Conservation (phyloP, 2,329 filamentous ascomycete genomes). For the Ophiostoma sp. region DNA sequence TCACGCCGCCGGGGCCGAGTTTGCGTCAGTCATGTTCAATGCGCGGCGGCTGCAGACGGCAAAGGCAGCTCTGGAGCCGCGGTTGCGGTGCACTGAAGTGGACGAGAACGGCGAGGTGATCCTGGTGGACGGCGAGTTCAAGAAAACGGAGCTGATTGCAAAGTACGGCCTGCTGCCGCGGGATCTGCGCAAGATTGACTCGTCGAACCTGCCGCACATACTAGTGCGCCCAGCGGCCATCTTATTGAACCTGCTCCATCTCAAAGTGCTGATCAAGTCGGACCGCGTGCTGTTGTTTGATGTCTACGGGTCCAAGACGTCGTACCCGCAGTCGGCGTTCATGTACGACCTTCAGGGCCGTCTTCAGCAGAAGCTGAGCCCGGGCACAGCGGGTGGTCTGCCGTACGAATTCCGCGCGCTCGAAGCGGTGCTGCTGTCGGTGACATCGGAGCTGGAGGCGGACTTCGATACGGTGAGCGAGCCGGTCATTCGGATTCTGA, state of each 20-base stretch:
- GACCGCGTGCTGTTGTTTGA: slow-evolving; percentile 91
- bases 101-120: slow-evolving; percentile 89
- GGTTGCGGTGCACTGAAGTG: slow-evolving; percentile 88
- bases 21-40: slow-evolving; percentile 29
- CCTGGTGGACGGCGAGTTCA: slow-evolving; percentile 89
- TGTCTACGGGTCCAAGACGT: slow-evolving; percentile 88
- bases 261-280: slow-evolving; percentile 90
- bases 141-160: slow-evolving; percentile 93
- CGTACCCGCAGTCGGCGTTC: slow-evolving; percentile 92
- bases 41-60: slow-evolving; percentile 63
- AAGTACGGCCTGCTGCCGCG: slow-evolving; percentile 94
- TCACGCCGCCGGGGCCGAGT: slow-evolving; percentile 33
- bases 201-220: slow-evolving; percentile 89
- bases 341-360: slow-evolving; percentile 97
- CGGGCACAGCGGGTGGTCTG: slow-evolving; percentile 37
- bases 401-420: slow-evolving; percentile 95
- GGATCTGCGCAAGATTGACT: slow-evolving; percentile 96
- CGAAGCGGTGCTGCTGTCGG: slow-evolving; percentile 89
- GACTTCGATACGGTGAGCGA: slow-evolving; percentile 93
- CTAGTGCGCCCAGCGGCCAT: slow-evolving; percentile 90
- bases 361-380: slow-evolving; percentile 63
- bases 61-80: slow-evolving; percentile 77
- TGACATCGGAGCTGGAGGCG: slow-evolving; percentile 83
- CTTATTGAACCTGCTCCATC: slow-evolving; percentile 89
- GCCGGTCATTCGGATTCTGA: slow-evolving; percentile 80